Conservation (phyloP, 129 eudicot genomes). For the Helichrysum umbraculigerum region DNA sequence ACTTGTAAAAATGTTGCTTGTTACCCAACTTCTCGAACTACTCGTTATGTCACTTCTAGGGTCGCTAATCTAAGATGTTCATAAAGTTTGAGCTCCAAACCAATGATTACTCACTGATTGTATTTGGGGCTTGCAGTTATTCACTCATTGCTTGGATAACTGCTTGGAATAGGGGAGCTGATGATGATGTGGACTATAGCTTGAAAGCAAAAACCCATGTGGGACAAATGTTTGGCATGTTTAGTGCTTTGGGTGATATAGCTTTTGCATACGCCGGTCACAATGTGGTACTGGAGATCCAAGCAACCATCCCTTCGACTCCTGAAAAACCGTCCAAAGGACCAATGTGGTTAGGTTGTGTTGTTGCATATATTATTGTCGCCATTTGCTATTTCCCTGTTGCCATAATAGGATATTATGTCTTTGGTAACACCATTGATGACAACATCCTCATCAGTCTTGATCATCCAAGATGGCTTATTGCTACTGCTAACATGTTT, state of each 20-base stretch:
- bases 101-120: neutral
- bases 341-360: conserved; percentile 73
- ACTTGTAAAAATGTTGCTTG: neutral
- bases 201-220: conserved; percentile 30
- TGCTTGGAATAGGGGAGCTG: conserved; percentile 39
- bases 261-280: conserved; percentile 79
- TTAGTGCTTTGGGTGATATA: conserved; percentile 62
- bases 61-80: neutral
- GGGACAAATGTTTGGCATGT: conserved; percentile 40
- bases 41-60: neutral
- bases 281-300: conserved; percentile 75
- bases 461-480: conserved; percentile 65
- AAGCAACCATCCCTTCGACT: conserved; percentile 89
- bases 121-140: conserved; percentile 41
- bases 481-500: conserved; percentile 61
- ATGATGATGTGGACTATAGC: conserved; percentile 43
- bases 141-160: conserved; percentile 62
- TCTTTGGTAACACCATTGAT: conserved; percentile 54
- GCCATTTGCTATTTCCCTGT: conserved; percentile 77
- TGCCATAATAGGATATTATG: conserved; percentile 54
- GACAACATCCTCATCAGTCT: conserved; percentile 62
- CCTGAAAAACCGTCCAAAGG: conserved; percentile 64
- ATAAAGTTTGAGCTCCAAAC: conserved; percentile 10
- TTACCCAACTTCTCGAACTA: neutral
- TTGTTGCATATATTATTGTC: conserved; percentile 57